phyloP scores from a whole-genome alignment of 345 rosid species.

The Theobroma cacao region DNA sequence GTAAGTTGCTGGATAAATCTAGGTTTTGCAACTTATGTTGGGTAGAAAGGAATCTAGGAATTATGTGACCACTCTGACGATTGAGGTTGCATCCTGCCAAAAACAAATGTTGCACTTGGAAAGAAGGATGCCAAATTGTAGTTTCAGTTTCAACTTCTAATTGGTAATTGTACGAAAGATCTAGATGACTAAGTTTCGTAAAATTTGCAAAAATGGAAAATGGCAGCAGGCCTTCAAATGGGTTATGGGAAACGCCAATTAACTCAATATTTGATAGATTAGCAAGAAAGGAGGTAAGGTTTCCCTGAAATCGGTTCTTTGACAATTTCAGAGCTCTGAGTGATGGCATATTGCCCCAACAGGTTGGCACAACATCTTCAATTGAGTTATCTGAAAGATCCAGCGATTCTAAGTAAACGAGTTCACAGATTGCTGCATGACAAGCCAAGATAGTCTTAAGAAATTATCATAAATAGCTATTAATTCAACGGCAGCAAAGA shows the following conservation, averaged over 20 bases:
- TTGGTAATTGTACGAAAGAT: slow-evolving; percentile 20
- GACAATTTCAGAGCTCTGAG: slow-evolving; percentile 7
- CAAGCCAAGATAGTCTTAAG: neutral
- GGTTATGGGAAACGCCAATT: slow-evolving; percentile 14
- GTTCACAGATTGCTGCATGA: slow-evolving; percentile 18
- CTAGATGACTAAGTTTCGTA: slow-evolving; percentile 13
- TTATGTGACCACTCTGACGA: neutral
- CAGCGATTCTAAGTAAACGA: neutral
- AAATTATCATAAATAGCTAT: neutral
- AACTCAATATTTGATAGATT: slow-evolving; percentile 14
- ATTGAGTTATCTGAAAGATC: slow-evolving; percentile 17
- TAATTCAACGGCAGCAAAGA: neutral
- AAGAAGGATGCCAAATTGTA: slow-evolving; percentile 22
- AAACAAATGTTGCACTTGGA: slow-evolving; percentile 15
- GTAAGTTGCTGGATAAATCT: slow-evolving; percentile 15
- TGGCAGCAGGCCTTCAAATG: slow-evolving; percentile 5
- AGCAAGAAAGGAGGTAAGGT: slow-evolving; percentile 6
- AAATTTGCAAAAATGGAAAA: slow-evolving; percentile 17
- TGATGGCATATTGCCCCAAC: slow-evolving; percentile 17
- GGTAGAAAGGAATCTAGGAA: slow-evolving; percentile 14
- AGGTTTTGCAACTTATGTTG: neutral
- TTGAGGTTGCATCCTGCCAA: slow-evolving; percentile 20
- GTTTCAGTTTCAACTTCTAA: slow-evolving; percentile 19
- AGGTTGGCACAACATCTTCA: slow-evolving; percentile 4
- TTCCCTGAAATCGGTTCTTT: slow-evolving; percentile 11